A percentile compares a stretch with the other conserved stretches of the same genome.
These are phyloP conservation scores for Plantago elongata DNA, from an alignment of 257 asterid species.

Conservation along the genomic window DNA sequence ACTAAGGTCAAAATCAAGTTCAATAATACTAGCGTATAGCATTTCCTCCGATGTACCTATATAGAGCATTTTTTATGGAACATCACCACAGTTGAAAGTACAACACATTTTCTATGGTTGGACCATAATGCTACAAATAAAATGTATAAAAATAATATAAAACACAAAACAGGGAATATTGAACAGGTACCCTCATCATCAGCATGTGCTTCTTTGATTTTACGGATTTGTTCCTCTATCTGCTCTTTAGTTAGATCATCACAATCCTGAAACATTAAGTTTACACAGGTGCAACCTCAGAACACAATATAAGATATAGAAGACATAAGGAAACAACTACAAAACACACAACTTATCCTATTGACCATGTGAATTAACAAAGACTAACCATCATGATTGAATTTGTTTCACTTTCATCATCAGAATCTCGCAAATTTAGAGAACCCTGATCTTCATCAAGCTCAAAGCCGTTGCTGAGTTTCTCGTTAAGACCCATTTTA, in stretches of 20 bases:
- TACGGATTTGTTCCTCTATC: constrained; percentile 74
- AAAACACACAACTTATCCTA: neutral
- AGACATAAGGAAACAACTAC: neutral
- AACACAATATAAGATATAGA: neutral
- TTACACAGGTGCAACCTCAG: constrained; percentile 8
- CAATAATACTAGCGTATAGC: no score
- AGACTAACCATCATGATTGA: constrained; percentile 80
- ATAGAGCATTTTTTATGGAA: no score
- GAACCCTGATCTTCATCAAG: constrained; percentile 79
- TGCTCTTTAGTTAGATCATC: constrained; percentile 82
- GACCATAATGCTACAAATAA: neutral
- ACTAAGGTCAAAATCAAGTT: no score
- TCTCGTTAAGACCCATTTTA: constrained; percentile 40
- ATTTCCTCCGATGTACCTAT: no score
- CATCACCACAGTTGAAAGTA: no score
- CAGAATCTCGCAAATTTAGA: constrained; percentile 58
- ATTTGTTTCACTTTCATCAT: constrained; percentile 73
- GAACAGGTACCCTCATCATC: constrained; percentile 85
- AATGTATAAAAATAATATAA: neutral
- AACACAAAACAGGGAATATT: neutral
- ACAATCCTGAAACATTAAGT: constrained; percentile 49
- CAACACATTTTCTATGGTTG: no score
- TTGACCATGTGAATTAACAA: constrained; percentile 4
- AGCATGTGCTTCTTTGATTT: constrained; percentile 83
- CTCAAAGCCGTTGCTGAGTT: constrained; percentile 40